Evolutionary conservation across 1,139 yeast species (phyloP), one percentile per base, ranked within the genome.

Genomic region (Kluyveromyces marxianus): DNA sequence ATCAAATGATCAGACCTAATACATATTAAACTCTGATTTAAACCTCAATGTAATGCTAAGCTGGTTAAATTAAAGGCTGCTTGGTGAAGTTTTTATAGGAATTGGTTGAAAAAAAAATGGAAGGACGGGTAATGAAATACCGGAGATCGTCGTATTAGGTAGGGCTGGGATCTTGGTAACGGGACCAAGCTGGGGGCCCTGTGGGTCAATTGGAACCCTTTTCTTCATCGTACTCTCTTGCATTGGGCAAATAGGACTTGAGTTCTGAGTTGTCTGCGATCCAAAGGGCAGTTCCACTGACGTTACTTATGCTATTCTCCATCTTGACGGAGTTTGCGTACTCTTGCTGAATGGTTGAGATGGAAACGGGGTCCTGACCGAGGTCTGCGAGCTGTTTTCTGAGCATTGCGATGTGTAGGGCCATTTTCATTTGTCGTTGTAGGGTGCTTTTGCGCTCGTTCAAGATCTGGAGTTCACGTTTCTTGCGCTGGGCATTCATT

Each of bases 321-420:
- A 78, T 71, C 57, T 69, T 74, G 14, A 80, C 83, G 46, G 67
- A 70, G 44, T 69, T 68, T 51, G 80, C 83, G 56, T 77, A 81
- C 51, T 76, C 80, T 25, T 62, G 66, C 4, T 77, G 54, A 1
- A 79, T 84, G 21, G 67, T 65, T 2, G 78, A 79, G 26, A 81
- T 71, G 25, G 69, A 69, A 7, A 65, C 64, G 2, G 88, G 86
- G n/a, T 70, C 72, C 7, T 72, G 51, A 0, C 82, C 83, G 4
- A 62, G 55, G 7, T 79, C 82, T 4, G 62, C 50, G 46, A 82
- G 65, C 58, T 81, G 87, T 54, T 78, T 71, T 44, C 84, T 67
- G 36, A 82, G 65, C 57, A 81, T 63, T 1, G 85, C 86, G 37
- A 82, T 70, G 57, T 82, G 88, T 56, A 81, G 65, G 6, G 77